phyloP scores from a whole-genome alignment of 768 basidiomycete genomes.

The Steccherinum ochraceum region DNA sequence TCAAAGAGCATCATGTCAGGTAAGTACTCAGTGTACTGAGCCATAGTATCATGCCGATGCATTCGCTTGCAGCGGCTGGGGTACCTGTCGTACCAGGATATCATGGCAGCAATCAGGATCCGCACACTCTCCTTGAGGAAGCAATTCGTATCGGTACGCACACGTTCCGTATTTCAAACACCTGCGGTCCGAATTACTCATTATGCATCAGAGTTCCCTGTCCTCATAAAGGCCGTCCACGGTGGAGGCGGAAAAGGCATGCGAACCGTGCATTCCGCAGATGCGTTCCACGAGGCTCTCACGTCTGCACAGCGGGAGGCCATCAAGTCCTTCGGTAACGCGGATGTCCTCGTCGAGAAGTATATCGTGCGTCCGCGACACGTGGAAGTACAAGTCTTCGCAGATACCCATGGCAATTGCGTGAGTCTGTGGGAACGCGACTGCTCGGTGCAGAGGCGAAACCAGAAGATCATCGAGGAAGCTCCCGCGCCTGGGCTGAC shows the following conservation, averaged over 20 bases:
- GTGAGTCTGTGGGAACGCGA: slow-evolving; percentile 97
- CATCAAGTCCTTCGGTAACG: slow-evolving; percentile 80
- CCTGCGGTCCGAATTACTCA: not conserved
- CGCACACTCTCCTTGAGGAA: slow-evolving; percentile 57
- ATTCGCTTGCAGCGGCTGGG: slow-evolving; percentile 52
- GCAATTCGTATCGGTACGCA: slow-evolving; percentile 62
- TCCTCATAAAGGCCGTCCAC: slow-evolving; percentile 94
- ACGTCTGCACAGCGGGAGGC: slow-evolving; percentile 89
- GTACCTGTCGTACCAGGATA: slow-evolving; percentile 95
- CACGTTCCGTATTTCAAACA: not conserved
- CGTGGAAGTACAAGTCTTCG: slow-evolving; percentile 94
- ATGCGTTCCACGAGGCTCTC: slow-evolving; percentile 73
- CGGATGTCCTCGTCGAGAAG: slow-evolving; percentile 82
- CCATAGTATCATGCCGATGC: not conserved
- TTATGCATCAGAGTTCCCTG: slow-evolving; percentile 61
- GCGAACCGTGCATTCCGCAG: slow-evolving; percentile 67
- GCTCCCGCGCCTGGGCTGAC: slow-evolving; percentile 89
- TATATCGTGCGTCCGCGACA: slow-evolving; percentile 85
- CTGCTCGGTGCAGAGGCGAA: slow-evolving; percentile 85
- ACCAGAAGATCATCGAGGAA: slow-evolving; percentile 96
- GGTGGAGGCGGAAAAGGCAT: slow-evolving; percentile 97
- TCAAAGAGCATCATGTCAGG: slow-evolving; percentile 93
- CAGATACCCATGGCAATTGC: slow-evolving; percentile 69
- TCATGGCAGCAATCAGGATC: slow-evolving; percentile 79
- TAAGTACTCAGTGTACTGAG: too few relatives aligned